Evolutionary conservation across 2,329 filamentous ascomycete genomes (phyloP).

Genomic region (Xylariomycetidae sp.): DNA sequence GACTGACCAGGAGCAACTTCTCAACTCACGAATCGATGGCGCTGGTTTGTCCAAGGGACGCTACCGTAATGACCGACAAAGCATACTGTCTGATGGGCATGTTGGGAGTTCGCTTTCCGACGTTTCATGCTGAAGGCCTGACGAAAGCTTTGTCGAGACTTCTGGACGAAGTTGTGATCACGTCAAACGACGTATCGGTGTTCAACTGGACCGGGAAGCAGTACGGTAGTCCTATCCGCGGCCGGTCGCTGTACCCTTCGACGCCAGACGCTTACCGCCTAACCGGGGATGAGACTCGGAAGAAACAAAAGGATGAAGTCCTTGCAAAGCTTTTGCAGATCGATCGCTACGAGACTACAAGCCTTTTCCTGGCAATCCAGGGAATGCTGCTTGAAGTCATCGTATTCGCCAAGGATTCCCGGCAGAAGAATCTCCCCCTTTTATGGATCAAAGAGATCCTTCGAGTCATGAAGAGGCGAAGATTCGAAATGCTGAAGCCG

Average conservation of each 20-base stretch:
- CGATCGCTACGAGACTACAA: constrained; percentile 20
- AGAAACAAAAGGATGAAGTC: constrained; percentile 15
- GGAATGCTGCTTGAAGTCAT: constrained; percentile 19
- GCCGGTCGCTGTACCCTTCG: constrained; percentile 27
- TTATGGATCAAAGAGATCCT: constrained; percentile 22
- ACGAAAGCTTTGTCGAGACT: constrained; percentile 25
- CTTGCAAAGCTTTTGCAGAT: constrained; percentile 15
- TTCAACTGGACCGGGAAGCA: constrained; percentile 29
- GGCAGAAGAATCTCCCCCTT: too few species aligned
- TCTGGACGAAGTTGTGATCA: constrained; percentile 25
- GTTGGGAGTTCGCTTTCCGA: constrained; percentile 24
- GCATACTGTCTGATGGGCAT: constrained; percentile 29
- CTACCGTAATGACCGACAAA: constrained; percentile 22
- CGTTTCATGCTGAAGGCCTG: constrained; percentile 25
- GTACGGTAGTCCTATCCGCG: constrained; percentile 24
- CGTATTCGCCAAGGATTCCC: constrained; percentile 18
- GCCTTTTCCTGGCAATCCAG: constrained; percentile 21
- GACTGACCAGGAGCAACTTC: constrained; percentile 16
- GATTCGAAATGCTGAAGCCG: constrained; percentile 14
- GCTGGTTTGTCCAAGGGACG: constrained; percentile 18
- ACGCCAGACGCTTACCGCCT: constrained; percentile 19
- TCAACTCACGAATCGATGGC: constrained; percentile 21
- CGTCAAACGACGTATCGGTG: constrained; percentile 26
- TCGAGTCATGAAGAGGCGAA: constrained; percentile 9
- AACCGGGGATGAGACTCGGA: constrained; percentile 13